Evolutionary conservation across 805 yeast genomes (phyloP).

Genomic region (Clavispora santaluciae): DNA sequence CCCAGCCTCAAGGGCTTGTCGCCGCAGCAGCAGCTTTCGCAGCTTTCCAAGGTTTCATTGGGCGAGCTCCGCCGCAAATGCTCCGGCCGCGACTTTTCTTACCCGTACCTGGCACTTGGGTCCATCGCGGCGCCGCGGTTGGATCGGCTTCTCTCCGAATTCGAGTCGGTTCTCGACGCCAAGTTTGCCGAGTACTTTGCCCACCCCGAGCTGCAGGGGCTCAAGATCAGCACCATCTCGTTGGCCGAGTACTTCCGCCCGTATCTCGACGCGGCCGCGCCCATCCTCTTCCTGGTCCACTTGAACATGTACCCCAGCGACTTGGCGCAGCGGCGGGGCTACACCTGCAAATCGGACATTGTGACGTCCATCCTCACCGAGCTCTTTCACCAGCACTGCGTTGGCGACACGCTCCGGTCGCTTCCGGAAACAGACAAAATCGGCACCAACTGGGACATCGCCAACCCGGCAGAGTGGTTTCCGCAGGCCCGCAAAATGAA

Average conservation of each 20-base stretch:
- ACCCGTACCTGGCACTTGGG: background rate
- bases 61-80: background rate
- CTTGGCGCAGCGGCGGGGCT: background rate
- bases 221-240: background rate
- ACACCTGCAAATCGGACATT: conserved; percentile 14
- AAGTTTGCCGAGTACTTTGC: background rate
- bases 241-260: conserved; percentile 8
- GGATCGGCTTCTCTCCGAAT: background rate
- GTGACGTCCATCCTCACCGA: conserved; percentile 18
- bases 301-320: conserved; percentile 3
- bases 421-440: background rate
- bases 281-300: conserved; percentile 6
- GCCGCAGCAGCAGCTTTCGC: conserved; percentile 1
- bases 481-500: conserved; percentile 79
- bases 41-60: background rate
- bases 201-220: background rate
- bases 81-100: background rate
- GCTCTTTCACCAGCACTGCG: conserved; percentile 21
- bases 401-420: conserved; percentile 3
- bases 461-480: conserved; percentile 55
- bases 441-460: conserved; percentile 11
- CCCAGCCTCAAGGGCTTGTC: background rate
- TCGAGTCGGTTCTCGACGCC: background rate
- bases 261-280: conserved; percentile 1
- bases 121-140: background rate